Conservation (phyloP, 495 filamentous ascomycete species). For the Xylaria curta region DNA sequence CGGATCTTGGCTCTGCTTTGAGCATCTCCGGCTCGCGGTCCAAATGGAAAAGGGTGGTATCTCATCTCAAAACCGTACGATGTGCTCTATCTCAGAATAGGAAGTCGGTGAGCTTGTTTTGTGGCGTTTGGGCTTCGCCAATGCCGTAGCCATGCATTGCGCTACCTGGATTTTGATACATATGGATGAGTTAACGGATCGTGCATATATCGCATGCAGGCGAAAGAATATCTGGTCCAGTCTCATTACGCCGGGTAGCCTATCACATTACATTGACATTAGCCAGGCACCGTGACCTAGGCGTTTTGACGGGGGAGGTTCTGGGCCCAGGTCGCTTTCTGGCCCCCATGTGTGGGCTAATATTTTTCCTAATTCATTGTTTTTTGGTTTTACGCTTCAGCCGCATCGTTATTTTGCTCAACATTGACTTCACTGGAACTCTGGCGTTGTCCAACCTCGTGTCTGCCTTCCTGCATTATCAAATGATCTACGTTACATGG, state of each 20-base stretch:
- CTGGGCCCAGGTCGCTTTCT: neutral
- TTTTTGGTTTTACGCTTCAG: conserved; percentile 9
- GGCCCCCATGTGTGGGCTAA: conserved; percentile 3
- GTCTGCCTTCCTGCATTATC: conserved; percentile 25
- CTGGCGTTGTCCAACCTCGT: conserved; percentile 24
- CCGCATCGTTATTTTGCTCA: conserved; percentile 13
- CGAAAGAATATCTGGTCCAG: conserved; percentile 20
- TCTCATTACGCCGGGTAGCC: conserved; percentile 22
- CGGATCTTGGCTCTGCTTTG: conserved; percentile 13
- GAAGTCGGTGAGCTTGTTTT: conserved; percentile 25
- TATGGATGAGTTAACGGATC: conserved; percentile 22
- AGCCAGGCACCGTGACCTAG: conserved; percentile 17
- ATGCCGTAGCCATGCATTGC: conserved; percentile 9
- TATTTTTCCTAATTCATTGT: neutral
- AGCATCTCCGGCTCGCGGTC: neutral
- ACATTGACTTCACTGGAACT: neutral
- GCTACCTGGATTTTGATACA: conserved; percentile 19
- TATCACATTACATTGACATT: conserved; percentile 24
- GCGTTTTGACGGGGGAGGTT: conserved; percentile 5
- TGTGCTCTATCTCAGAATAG: conserved; percentile 12
- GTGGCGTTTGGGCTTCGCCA: conserved; percentile 14
- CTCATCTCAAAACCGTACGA: neutral
- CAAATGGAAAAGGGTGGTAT: conserved; percentile 5
- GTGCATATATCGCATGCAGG: conserved; percentile 21
- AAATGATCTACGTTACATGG: conserved; percentile 28